These are phyloP conservation scores for Ogataea methanolica DNA, from an alignment of 805 yeast genomes.

Conservation along the genomic window DNA sequence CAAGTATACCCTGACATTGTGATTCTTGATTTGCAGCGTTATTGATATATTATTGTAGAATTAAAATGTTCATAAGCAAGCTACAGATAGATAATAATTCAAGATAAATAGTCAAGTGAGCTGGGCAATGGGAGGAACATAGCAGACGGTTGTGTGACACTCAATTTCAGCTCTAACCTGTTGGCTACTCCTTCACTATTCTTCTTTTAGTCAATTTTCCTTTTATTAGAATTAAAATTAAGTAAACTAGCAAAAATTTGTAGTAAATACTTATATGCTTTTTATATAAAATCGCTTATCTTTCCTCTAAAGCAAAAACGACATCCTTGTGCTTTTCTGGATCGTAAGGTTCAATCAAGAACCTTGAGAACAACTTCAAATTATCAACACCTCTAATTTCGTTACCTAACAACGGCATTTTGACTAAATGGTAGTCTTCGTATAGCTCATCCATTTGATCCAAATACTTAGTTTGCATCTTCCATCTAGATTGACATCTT, in stretches of 20 bases:
- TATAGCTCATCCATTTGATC: constrained; percentile 94
- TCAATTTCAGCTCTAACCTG: background rate
- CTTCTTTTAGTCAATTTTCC: background rate
- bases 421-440: constrained; percentile 94
- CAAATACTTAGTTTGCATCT: constrained; percentile 92
- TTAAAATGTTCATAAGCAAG: too few species aligned
- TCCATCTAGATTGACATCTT: constrained; percentile 88
- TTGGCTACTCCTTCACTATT: background rate
- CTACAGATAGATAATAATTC: too few species aligned
- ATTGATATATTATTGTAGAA: too few species aligned
- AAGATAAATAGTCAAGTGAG: too few species aligned
- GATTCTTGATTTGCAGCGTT: background rate
- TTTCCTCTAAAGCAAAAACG: constrained; percentile 52
- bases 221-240: background rate
- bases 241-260: background rate
- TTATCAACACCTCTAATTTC: constrained; percentile 93
- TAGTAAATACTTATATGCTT: background rate
- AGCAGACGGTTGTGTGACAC: too few species aligned
- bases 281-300: constrained; percentile 13
- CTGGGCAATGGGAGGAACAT: too few species aligned
- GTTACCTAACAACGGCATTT: constrained; percentile 90
- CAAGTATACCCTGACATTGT: constrained; percentile 37
- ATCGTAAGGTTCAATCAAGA: constrained; percentile 72
- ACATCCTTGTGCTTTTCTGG: constrained; percentile 54
- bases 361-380: constrained; percentile 76